phyloP scores from a whole-genome alignment of 371 early-diverging fungal genomes.

The Syncephalastrum sp. region DNA sequence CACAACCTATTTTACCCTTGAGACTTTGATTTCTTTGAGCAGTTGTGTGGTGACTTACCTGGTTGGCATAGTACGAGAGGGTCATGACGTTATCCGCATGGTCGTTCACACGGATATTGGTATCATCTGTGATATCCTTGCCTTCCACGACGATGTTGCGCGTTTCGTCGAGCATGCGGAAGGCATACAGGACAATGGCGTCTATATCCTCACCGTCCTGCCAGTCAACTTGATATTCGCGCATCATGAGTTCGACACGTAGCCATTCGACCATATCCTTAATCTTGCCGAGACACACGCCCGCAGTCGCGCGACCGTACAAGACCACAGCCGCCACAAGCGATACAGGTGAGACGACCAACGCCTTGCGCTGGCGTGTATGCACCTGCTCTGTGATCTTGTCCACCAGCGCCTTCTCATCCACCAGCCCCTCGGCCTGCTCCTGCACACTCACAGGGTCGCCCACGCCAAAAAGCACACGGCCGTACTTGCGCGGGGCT shows the following conservation, averaged over 20 bases:
- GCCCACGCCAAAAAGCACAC: conserved; percentile 43
- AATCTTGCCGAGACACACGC: conserved; percentile 45
- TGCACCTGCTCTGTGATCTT: conserved; percentile 38
- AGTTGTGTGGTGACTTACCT: conserved; percentile 15
- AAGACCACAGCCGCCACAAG: conserved; percentile 40
- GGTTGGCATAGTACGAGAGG: conserved; percentile 49
- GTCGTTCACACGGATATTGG: conserved; percentile 48
- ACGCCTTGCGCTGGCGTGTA: conserved; percentile 34
- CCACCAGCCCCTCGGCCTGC: conserved; percentile 26
- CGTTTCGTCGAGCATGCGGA: conserved; percentile 41
- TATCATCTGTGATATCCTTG: conserved; percentile 46
- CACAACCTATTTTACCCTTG: conserved; percentile 15
- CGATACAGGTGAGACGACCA: conserved; percentile 41
- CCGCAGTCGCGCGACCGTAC: conserved; percentile 47
- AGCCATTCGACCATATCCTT: conserved; percentile 49
- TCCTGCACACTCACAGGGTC: conserved; percentile 44
- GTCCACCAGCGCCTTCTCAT: conserved; percentile 20
- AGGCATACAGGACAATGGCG: conserved; percentile 34
- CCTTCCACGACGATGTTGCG: conserved; percentile 50
- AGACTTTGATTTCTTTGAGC: not conserved
- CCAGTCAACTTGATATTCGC: conserved; percentile 35
- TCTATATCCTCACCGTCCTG: conserved; percentile 51
- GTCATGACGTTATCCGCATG: conserved; percentile 55
- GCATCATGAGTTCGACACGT: conserved; percentile 25
- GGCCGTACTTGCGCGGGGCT: conserved; percentile 31